A percentile compares a stretch with the other conserved stretches of the same genome.
These are phyloP conservation scores for Calonectria ilicicola DNA, from an alignment of 2,329 filamentous ascomycete species.

Conservation along the genomic window DNA sequence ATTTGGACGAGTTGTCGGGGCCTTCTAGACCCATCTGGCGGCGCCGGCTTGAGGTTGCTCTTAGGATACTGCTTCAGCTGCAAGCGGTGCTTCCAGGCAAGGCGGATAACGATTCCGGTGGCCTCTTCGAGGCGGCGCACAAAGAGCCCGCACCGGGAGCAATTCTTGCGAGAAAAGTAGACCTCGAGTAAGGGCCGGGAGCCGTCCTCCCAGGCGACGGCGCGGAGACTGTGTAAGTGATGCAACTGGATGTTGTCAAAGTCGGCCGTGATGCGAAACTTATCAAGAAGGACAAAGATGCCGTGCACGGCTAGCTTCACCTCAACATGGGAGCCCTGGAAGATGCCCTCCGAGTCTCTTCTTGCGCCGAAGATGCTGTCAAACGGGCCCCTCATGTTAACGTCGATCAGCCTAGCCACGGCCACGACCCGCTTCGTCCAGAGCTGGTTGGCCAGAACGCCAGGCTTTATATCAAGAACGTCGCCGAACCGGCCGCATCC, in stretches of 20 bases:
- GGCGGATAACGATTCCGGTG: conserved; percentile 43
- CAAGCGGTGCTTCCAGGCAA: conserved; percentile 46
- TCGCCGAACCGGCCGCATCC: conserved; percentile 45
- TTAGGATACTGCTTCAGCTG: conserved; percentile 42
- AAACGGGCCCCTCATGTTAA: conserved; percentile 45
- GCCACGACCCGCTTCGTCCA: conserved; percentile 48
- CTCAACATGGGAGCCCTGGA: conserved; percentile 52
- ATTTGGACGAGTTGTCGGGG: background rate
- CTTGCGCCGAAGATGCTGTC: conserved; percentile 33
- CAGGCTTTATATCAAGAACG: conserved; percentile 37
- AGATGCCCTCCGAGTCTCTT: conserved; percentile 39
- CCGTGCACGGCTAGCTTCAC: conserved; percentile 53
- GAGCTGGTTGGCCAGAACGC: conserved; percentile 44
- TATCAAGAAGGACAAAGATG: conserved; percentile 42
- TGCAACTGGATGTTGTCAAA: conserved; percentile 32
- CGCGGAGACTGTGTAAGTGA: conserved; percentile 39
- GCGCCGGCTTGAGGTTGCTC: background rate
- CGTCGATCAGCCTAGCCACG: conserved; percentile 43
- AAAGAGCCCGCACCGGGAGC: conserved; percentile 42
- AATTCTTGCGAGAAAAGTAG: conserved; percentile 51
- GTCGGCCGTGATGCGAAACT: conserved; percentile 40
- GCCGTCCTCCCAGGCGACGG: conserved; percentile 41
- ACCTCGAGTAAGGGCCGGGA: conserved; percentile 47
- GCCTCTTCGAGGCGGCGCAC: conserved; percentile 38
- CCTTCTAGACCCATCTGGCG: background rate